phyloP scores from a whole-genome alignment of 2,329 filamentous ascomycete species.

The Seiridium cupressi region DNA sequence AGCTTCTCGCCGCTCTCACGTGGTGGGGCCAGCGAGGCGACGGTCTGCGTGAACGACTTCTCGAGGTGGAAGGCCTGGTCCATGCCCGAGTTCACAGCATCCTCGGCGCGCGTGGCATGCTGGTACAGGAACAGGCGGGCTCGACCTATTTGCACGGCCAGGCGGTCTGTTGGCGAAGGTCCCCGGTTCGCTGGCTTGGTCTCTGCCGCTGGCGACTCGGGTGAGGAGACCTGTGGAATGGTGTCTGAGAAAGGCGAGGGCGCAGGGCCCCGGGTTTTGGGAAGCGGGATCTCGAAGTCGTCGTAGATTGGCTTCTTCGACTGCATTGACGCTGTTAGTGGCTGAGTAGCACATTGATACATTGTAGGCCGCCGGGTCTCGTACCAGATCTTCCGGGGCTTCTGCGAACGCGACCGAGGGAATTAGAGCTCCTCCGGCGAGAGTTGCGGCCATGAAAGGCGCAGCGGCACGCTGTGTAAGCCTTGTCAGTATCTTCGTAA shows the following conservation, averaged over 20 bases:
- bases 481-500: constrained; percentile 26
- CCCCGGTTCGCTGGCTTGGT: constrained; percentile 30
- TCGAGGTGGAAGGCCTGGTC: constrained; percentile 81
- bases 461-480: constrained; percentile 43
- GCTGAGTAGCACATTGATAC: not conserved
- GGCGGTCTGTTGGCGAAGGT: constrained; percentile 84
- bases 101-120: constrained; percentile 72
- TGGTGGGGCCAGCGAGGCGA: constrained; percentile 84
- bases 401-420: constrained; percentile 44
- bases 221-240: constrained; percentile 25
- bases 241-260: constrained; percentile 31
- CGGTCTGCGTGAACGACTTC: constrained; percentile 82
- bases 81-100: constrained; percentile 78
- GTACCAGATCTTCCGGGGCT: constrained; percentile 31
- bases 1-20: constrained; percentile 84
- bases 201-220: constrained; percentile 15
- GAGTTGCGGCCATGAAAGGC: constrained; percentile 50
- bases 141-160: constrained; percentile 78
- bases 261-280: constrained; percentile 22
- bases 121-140: constrained; percentile 79
- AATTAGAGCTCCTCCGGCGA: constrained; percentile 30
- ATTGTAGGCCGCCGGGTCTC: not conserved
- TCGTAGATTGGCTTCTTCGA: constrained; percentile 79
- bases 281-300: constrained; percentile 50
- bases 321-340: constrained; percentile 23